Evolutionary conservation across 2,329 filamentous ascomycete species (phyloP).

Genomic region (Grosmannia penicillata): DNA sequence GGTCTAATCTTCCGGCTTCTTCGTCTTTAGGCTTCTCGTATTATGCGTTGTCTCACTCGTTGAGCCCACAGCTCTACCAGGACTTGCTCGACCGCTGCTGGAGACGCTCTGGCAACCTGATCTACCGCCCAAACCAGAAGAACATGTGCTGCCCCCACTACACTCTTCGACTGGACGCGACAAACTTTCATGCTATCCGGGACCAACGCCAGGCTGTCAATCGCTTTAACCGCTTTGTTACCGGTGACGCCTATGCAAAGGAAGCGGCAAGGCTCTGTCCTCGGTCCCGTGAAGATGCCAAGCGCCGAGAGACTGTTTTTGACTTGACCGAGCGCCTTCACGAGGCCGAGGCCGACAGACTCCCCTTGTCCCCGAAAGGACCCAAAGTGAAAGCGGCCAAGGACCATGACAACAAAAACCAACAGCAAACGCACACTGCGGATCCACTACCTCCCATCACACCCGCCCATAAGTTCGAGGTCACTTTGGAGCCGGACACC

Average conservation of each 20-base stretch:
- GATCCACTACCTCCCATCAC: conserved; percentile 23
- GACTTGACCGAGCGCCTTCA: conserved; percentile 52
- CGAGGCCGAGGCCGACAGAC: conserved; percentile 42
- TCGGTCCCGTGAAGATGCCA: conserved; percentile 49
- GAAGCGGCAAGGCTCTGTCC: conserved; percentile 51
- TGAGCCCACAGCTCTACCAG: conserved; percentile 57
- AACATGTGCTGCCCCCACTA: conserved; percentile 87
- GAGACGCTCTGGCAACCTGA: conserved; percentile 55
- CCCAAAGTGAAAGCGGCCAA: neutral
- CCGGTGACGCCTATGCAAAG: conserved; percentile 53
- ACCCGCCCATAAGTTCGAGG: conserved; percentile 51
- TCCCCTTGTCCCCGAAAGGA: conserved; percentile 15
- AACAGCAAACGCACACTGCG: neutral
- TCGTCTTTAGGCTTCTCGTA: conserved; percentile 51
- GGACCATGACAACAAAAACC: neutral
- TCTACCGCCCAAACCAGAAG: conserved; percentile 67
- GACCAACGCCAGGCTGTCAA: conserved; percentile 66
- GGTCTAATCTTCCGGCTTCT: neutral
- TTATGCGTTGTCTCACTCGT: conserved; percentile 46
- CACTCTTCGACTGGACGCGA: conserved; percentile 58
- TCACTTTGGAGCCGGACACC: conserved; percentile 54
- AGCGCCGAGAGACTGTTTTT: conserved; percentile 51
- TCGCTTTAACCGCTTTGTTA: conserved; percentile 53
- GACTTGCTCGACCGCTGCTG: conserved; percentile 58
- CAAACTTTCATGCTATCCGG: conserved; percentile 48